Evolutionary conservation across 768 basidiomycete species (phyloP), one percentile per base, ranked within the genome.

Genomic region (Ramaria rubella): DNA sequence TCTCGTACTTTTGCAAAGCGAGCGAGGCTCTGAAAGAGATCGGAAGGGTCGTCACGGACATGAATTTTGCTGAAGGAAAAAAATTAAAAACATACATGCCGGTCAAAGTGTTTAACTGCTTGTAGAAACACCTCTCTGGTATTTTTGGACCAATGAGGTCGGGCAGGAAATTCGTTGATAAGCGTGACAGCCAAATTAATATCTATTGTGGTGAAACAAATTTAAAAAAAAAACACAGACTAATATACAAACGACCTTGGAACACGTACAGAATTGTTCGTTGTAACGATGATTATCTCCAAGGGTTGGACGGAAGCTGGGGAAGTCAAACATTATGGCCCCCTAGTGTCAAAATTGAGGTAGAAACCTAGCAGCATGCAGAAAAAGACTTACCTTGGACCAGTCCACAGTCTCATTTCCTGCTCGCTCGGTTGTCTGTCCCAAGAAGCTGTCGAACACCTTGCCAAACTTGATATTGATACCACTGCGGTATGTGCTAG

Each of bases 391-490:
- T 9, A 54, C 58, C 38, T 59, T 59, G 17, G 54, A 55, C 58
- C 58, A 59, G 27, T 59, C 58, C 4, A 42, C 56, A 15, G 21
- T 42, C 15, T 36, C 24, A 26, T 54, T 44, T 30, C 55, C 54
- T 5, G 36, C 56, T 33, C 54, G 54, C 33, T 48, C 42, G 17
- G 57, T 59, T 21, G 55, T 55, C 27, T 59, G 58, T 23, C 58
- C 55, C 12, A 59, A 50, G n/a, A 59, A 55, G 30, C 55, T 55
- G 19, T 54, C 54, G 27, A 59, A 59, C 26, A 45, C 43, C 36
- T 59, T 59, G 17, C 58, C 58, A 43, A 59, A 59, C 44, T 59
- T 59, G 44, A 59, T 54, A 33, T 59, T 59, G 27, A 59, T 59
- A 15, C 58, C 58, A 23, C 54, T 55, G 9, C 58, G 58, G 31